Conservation (phyloP, 2,329 filamentous ascomycete genomes). For the Ascochyta viciae-villosae region DNA sequence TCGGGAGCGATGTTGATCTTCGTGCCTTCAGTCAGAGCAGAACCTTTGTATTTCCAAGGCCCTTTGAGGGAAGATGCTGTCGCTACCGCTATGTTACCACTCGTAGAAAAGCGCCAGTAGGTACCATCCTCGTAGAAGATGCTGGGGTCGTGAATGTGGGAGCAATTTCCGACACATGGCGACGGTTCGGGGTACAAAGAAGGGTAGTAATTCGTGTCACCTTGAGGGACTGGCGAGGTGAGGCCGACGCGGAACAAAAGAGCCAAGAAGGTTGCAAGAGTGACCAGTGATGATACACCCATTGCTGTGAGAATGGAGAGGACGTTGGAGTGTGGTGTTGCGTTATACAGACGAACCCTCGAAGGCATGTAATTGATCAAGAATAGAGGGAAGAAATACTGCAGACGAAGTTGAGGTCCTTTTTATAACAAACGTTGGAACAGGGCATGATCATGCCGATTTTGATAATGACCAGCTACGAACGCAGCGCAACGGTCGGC, state of each 20-base stretch:
- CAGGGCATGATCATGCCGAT: conserved; percentile 15
- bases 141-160: conserved; percentile 55
- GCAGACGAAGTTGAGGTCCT: neutral
- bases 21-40: conserved; percentile 52
- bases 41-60: conserved; percentile 56
- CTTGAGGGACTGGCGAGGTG: neutral
- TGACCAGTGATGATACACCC: conserved; percentile 17
- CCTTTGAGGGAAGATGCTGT: conserved; percentile 54
- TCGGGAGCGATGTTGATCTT: conserved; percentile 51
- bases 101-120: conserved; percentile 61
- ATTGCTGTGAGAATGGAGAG: conserved; percentile 17
- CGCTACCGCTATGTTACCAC: conserved; percentile 55
- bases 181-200: conserved; percentile 40
- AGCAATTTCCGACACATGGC: conserved; percentile 49
- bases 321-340: neutral
- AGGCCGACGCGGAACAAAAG: conserved; percentile 14
- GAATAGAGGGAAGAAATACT: neutral
- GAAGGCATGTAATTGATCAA: neutral
- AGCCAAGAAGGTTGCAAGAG: conserved; percentile 22
- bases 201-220: neutral
- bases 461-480: neutral
- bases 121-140: conserved; percentile 54
- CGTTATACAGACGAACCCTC: neutral
- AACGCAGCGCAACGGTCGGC: neutral
- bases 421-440: neutral